Evolutionary conservation across 2,329 filamentous ascomycete genomes (phyloP).

Genomic region (Pseudogymnoascus sp.): DNA sequence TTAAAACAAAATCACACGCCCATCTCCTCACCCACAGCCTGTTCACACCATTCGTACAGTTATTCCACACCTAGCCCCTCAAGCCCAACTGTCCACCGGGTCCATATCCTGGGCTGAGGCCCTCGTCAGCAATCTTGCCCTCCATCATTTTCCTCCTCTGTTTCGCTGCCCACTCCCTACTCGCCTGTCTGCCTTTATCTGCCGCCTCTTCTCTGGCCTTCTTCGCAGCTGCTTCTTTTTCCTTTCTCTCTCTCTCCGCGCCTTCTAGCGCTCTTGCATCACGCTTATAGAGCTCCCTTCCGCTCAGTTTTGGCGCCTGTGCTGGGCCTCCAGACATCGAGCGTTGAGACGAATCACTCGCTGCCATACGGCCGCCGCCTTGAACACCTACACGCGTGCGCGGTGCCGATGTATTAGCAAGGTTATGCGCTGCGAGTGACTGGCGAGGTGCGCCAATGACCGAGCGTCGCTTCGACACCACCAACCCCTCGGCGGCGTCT

Average conservation of each 20-base stretch:
- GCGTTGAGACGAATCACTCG: neutral
- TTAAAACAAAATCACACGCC: neutral
- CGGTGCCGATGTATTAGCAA: slow-evolving; percentile 23
- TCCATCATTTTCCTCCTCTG: slow-evolving; percentile 29
- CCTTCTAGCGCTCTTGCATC: slow-evolving; percentile 42
- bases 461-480: slow-evolving; percentile 23
- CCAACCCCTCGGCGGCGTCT: slow-evolving; percentile 10
- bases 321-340: neutral
- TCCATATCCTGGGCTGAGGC: slow-evolving; percentile 20
- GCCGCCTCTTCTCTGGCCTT: slow-evolving; percentile 51
- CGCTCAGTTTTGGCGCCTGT: slow-evolving; percentile 25
- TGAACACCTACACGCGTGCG: slow-evolving; percentile 19
- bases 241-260: slow-evolving; percentile 44
- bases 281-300: slow-evolving; percentile 44
- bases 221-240: slow-evolving; percentile 46
- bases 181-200: slow-evolving; percentile 49
- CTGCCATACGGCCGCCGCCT: neutral
- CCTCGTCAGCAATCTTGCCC: slow-evolving; percentile 16
- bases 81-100: slow-evolving; percentile 22
- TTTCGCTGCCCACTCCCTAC: slow-evolving; percentile 55
- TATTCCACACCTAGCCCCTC: slow-evolving; percentile 2
- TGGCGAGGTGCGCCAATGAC: slow-evolving; percentile 27
- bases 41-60: neutral
- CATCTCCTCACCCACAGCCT: neutral
- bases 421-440: slow-evolving; percentile 27